These are phyloP conservation scores for Nakataea oryzae DNA, from an alignment of 2,329 filamentous ascomycete species.

Conservation along the genomic window DNA sequence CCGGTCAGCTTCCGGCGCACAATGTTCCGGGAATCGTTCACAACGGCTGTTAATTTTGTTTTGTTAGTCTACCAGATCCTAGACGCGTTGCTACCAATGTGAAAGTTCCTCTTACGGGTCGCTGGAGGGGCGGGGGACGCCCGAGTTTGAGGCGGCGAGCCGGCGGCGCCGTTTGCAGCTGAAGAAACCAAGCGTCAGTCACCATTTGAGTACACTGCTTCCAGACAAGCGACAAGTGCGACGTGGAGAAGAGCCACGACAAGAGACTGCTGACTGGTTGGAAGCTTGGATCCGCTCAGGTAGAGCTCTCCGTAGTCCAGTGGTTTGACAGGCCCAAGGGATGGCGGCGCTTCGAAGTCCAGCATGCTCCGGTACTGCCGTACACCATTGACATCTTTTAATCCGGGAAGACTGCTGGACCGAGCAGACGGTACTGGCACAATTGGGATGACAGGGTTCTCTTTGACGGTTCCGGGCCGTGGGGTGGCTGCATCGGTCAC, in stretches of 20 bases:
- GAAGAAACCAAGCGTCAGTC: conserved; percentile 10
- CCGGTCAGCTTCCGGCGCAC: conserved; percentile 96
- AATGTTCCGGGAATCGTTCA: conserved; percentile 79
- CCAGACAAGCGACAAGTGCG: neutral
- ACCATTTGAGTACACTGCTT: neutral
- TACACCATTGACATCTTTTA: conserved; percentile 21
- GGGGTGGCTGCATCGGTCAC: conserved; percentile 8
- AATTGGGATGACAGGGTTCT: conserved; percentile 9
- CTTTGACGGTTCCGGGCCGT: conserved; percentile 9
- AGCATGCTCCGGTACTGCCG: conserved; percentile 42
- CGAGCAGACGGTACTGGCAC: conserved; percentile 17
- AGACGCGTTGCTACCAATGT: too few species aligned
- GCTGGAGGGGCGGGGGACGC: conserved; percentile 27
- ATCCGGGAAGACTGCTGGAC: conserved; percentile 22
- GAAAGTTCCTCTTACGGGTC: conserved; percentile 30
- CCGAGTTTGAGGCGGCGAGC: conserved; percentile 28
- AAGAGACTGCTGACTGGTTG: conserved; percentile 23
- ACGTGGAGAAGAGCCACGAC: conserved; percentile 12
- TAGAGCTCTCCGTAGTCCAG: conserved; percentile 38
- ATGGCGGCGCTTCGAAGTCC: conserved; percentile 37
- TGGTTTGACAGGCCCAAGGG: conserved; percentile 28
- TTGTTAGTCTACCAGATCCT: neutral
- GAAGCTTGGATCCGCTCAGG: conserved; percentile 16
- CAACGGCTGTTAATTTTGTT: conserved; percentile 21
- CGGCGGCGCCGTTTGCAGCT: conserved; percentile 31